Evolutionary conservation across 1,139 yeast species (phyloP), one percentile per base, ranked within the genome.

Genomic region (Scheffersomyces titani): DNA sequence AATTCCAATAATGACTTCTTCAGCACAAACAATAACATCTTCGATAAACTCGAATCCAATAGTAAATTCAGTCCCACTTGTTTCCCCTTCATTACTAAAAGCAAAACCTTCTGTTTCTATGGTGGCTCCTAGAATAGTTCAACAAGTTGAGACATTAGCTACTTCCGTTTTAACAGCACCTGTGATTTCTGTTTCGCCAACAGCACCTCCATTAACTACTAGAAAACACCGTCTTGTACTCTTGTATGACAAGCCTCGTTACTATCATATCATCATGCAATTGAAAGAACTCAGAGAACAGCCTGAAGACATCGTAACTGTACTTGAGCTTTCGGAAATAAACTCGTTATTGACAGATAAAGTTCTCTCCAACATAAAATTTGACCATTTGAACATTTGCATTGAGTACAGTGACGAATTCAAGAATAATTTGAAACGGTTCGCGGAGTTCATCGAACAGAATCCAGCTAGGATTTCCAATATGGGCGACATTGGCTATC

Each of bases 321-420:
- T 67, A 9, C 52, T 70, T 6, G 73, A 71, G 49, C 62, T 70
- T 16, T 55, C 63, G 6, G 60, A 65, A 48, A 63, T 64, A 13
- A 60, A 61, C 1, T 56, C 61, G 6, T 47, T 68, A 52, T 13
- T 58, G 11, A 52, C 55, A 6, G 64, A 60, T 45, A 61, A 64
- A 1, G 40, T 62, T 11, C 55, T 56, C 1, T 52, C 57, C 30
- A 51, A 52, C 3, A 51, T 54, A 47, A 47, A 24, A n/a, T 77
- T 67, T 57, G 67, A 71, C 44, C 66, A 62, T 55, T 59, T 77
- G 50, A 76, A 74, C 57, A 68, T 79, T 50, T 74, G 77, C 58
- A 64, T 78, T 16, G 80, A 75, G 57, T 74, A 76, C 59, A 71
- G 68, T 57, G 73, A 69, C 48, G 70, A 70, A 19, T 75, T 74